Base-by-base conservation (phyloP, 2,329 filamentous ascomycete genomes). In the Chaetothyriales sp. region DNA sequence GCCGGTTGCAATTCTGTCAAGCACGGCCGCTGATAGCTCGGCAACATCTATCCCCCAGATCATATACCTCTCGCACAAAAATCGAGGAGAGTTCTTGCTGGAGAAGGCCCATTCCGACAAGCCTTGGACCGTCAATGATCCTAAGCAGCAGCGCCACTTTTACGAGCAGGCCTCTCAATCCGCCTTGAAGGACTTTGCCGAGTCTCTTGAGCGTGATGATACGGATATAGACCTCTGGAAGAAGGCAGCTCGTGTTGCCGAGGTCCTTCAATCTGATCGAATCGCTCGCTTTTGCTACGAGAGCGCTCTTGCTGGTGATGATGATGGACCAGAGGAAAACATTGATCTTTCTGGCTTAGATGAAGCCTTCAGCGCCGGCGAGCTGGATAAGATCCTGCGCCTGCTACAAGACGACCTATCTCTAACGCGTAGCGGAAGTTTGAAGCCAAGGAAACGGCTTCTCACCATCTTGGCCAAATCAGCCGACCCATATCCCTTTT, bases 31-130 rank as follows among this genome's bases (percentile, higher is more conserved):
- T 47, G 87, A 93, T 57, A 82, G 79, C 25, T 80, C 81, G 1
- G 86, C 83, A 15, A 92, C 84, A 62, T 90, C 83, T 47, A 71
- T 96, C 8, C 83, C 86, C 0, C 89, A 95, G 62, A 88, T 93
- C 9, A 75, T 96, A 18, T 95, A 95, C 62, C 76, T 98, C 6
- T 85, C 90, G 1, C 87, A 93, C 72, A 98, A 96, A 67, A 98
- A 96, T 60, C 82, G 90, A 68, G 92, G 88, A 43, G 86, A 96
- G 62, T 95, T 94, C 63, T 15, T 15, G 12, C 32, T 39, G 10
- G 32, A 39, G 15, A 39, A 39, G 32, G 32, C 32, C 7, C 7
- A 39, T 15, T 39, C 32, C 2, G 32, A 39, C 32, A 15, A 15
- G 2, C 32, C 32, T 39, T 15, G 10, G 32, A 73, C 83, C 52